These are phyloP conservation scores for Colletotrichum sp. DNA, from an alignment of 2,329 filamentous ascomycete genomes.

Conservation along the genomic window DNA sequence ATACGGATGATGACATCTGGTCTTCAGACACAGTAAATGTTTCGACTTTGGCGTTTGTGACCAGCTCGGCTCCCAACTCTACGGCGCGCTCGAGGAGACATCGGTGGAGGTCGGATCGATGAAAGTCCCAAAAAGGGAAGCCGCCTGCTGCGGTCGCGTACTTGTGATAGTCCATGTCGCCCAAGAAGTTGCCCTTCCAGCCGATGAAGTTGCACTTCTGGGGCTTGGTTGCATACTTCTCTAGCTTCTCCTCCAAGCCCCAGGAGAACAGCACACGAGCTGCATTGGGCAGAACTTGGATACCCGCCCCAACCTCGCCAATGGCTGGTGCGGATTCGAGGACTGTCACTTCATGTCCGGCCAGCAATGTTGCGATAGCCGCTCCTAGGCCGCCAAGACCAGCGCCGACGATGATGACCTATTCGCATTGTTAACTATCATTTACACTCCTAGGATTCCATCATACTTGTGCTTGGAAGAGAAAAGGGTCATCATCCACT, in stretches of 20 bases:
- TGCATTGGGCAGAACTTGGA: constrained; percentile 22
- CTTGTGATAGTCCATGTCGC: constrained; percentile 15
- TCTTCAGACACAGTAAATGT: constrained; percentile 9
- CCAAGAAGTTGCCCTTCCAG: constrained; percentile 21
- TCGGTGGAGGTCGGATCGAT: constrained; percentile 22
- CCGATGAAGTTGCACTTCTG: constrained; percentile 16
- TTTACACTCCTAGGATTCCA: not conserved
- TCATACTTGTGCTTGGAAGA: not conserved
- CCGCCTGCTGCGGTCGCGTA: constrained; percentile 17
- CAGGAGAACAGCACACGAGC: constrained; percentile 19
- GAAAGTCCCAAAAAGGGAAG: constrained; percentile 21
- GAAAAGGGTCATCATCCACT: not conserved
- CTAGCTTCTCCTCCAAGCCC: constrained; percentile 19
- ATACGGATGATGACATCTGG: not conserved
- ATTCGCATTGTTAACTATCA: not conserved
- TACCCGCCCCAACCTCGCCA: constrained; percentile 23
- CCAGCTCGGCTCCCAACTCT: constrained; percentile 13
- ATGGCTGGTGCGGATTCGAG: constrained; percentile 16
- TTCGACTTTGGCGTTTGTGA: constrained; percentile 8
- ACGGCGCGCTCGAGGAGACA: constrained; percentile 13
- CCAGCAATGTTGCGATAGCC: constrained; percentile 9
- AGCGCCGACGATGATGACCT: constrained; percentile 21
- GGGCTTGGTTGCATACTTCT: constrained; percentile 21
- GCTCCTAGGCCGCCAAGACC: constrained; percentile 20
- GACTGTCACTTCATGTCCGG: constrained; percentile 19